Base-by-base conservation (phyloP, 352 stramenopile species). In the Phytophthora pistaciae region DNA sequence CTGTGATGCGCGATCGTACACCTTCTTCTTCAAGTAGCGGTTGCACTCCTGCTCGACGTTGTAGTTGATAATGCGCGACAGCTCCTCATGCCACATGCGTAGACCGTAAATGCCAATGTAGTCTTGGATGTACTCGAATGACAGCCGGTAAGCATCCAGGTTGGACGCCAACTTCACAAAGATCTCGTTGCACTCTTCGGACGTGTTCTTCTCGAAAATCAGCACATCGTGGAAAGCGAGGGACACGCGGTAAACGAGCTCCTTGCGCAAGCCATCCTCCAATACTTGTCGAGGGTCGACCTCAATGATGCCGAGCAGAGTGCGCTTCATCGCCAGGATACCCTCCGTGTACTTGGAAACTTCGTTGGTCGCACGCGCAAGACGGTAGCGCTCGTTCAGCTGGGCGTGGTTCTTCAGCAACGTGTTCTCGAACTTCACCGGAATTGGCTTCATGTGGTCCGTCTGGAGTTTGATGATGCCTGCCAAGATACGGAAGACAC, bases 31-130 rank as follows among this genome's bases (percentile, higher is more conserved):
- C 48, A 98, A 63, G 70, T 98, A 98, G 9, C 95, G 94, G 70
- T 98, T 98, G 83, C 90, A 96, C 75, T 99, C 96, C 62, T 98
- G 92, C 74, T 99, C 96, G n/a, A 98, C 90, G 54, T 98, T 98
- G 81, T 98, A 98, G 62, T 96, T 97, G 64, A 99, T 97, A 65
- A 98, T 97, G 18, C 96, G 92, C 25, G 85, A 92, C 18, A 98
- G 75, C 74, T 99, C 96, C 74, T 98, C 90, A 69, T 98, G 93
- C 96, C 95, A 99, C 83, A 99, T 98, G 33, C 96, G 94, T 38
- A 98, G 79, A 25, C 96, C 95, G 66, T 98, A 94, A 61, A 99
- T 97, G 31, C 87, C 93, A 66, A 98, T 94, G 82, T 98, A 99
- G 77, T 99, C 96, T 71, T 99, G 95, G 33, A 99, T 96, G 72